These are phyloP conservation scores for Beta corolliflora DNA, from an alignment of 179 eudicot genomes.

Conservation along the genomic window DNA sequence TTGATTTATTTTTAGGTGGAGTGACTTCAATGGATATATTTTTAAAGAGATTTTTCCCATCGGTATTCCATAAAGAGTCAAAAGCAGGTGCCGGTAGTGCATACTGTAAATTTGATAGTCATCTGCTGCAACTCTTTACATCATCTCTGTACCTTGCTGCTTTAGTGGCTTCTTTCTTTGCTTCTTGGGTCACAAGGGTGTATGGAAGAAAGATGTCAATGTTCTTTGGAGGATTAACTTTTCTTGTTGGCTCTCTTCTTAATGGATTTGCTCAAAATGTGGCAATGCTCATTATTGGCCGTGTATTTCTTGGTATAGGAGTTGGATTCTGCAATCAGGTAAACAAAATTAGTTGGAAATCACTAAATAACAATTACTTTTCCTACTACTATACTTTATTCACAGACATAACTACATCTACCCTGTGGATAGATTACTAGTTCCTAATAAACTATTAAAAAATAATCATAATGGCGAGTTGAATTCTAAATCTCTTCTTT, in stretches of 20 bases:
- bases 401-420: too few species aligned
- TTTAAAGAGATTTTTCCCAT: constrained; percentile 32
- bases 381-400: too few species aligned
- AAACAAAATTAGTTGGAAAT: background rate
- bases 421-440: too few species aligned
- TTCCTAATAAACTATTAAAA: too few species aligned
- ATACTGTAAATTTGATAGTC: constrained; percentile 38
- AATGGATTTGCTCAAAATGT: constrained; percentile 35
- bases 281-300: constrained; percentile 34
- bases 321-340: constrained; percentile 44
- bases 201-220: constrained; percentile 35
- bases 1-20: constrained; percentile 22
- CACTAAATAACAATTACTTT: too few species aligned
- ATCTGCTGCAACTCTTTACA: constrained; percentile 33
- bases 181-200: constrained; percentile 15
- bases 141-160: constrained; percentile 36
- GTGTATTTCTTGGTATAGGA: constrained; percentile 33
- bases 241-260: constrained; percentile 27
- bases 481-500: too few species aligned
- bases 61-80: constrained; percentile 24
- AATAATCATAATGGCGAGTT: too few species aligned
- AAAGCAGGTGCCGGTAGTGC: constrained; percentile 19
- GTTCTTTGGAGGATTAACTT: constrained; percentile 36
- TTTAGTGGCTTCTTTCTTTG: constrained; percentile 33
- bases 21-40: constrained; percentile 40